Evolutionary conservation across 768 basidiomycete genomes (phyloP), one percentile per base, ranked within the genome.

Genomic region (Mycena floridula): DNA sequence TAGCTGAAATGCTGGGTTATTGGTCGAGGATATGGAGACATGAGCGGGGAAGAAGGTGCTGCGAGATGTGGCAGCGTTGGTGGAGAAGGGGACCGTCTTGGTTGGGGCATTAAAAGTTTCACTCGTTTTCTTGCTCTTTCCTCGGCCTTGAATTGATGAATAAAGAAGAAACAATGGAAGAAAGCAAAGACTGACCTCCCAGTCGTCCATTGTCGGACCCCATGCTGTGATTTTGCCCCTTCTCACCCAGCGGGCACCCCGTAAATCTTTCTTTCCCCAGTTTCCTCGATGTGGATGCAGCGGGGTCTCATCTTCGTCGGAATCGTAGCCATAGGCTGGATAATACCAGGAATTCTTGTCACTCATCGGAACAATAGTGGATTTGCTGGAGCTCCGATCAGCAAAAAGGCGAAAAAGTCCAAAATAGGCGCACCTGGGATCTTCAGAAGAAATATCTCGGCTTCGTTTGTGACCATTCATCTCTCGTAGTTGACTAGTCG

Each of bases 291-390:
- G 69, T 30, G 72, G 63, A 25, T 72, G 69, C 44, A 69, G 61
- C 42, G 62, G 51, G 37, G 24, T 32, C 44, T 76, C 65, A 48
- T 82, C 81, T 35, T 81, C 80, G 49, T 83, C 81, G 13, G 81
- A 81, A 46, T 76, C 75, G 56, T 81, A 74, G 22, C 82, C 85
- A 55, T 82, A 79, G n/a, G 83, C 79, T 2, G 89, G 89, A 55
- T 88, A 90, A 58, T 88, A 90, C 85, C 86, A 91, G 18, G 77
- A 72, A 54, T 87, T 85, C 47, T 74, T 77, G 62, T 91, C 89
- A 51, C 79, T 81, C 47, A 82, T 59, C 37, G 81, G 76, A 25
- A 76, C 62, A n/a, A 62, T 50, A 54, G 65, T 46, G 46, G 63
- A 50, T 50, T 64, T 68, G 49, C 53, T 55, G 55, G n/a, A n/a